phyloP scores from a whole-genome alignment of 768 basidiomycete genomes.

The Chalciporus piperatus region DNA sequence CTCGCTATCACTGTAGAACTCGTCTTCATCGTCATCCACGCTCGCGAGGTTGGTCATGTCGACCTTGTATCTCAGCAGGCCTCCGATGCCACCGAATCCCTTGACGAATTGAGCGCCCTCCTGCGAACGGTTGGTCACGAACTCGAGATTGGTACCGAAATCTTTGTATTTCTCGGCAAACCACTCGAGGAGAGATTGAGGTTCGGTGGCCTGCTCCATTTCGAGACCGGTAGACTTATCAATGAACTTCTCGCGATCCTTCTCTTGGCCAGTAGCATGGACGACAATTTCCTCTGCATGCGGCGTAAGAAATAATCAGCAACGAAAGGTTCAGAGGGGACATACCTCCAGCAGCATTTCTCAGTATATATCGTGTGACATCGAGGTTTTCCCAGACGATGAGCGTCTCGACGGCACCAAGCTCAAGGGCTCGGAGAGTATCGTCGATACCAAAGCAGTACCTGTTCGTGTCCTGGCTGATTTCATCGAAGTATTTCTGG shows the following conservation, averaged over 20 bases:
- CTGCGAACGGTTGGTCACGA: conserved; percentile 94
- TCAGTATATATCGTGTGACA: conserved; percentile 80
- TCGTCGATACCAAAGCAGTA: conserved; percentile 99
- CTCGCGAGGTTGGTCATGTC: conserved; percentile 82
- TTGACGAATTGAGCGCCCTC: conserved; percentile 98
- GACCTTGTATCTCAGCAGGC: conserved; percentile 94
- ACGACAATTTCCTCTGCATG: conserved; percentile 76
- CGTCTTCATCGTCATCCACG: conserved; percentile 77
- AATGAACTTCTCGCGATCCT: conserved; percentile 90
- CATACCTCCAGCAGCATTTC: conserved; percentile 87
- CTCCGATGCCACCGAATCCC: conserved; percentile 98
- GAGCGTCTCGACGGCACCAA: conserved; percentile 94
- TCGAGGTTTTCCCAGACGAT: conserved; percentile 99
- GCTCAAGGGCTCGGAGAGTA: conserved; percentile 92
- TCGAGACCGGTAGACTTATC: conserved; percentile 94
- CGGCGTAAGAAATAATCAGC: not conserved
- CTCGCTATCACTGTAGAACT: conserved; percentile 76
- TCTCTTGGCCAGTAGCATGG: conserved; percentile 81
- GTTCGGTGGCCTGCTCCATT: conserved; percentile 88
- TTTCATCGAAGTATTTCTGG: conserved; percentile 98
- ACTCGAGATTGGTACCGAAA: conserved; percentile 93
- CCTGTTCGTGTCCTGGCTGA: conserved; percentile 93
- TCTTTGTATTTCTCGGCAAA: conserved; percentile 98
- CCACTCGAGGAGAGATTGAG: conserved; percentile 93
- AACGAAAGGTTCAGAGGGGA: not conserved